These are phyloP conservation scores for Rhizopus microsporus DNA, from an alignment of 371 early-diverging fungal genomes.

Conservation along the genomic window DNA sequence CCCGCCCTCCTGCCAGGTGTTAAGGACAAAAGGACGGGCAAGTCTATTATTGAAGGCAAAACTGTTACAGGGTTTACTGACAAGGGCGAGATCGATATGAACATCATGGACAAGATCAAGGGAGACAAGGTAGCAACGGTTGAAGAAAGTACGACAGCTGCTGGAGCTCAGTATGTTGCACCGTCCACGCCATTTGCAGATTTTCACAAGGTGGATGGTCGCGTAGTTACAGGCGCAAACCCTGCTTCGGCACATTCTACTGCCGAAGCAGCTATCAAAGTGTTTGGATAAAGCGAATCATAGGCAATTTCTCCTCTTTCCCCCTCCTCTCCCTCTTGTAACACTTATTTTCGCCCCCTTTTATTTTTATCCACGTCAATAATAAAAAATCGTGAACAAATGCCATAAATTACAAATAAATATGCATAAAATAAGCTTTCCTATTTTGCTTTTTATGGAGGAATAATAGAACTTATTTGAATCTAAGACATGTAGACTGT, in stretches of 20 bases:
- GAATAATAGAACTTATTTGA: too few relatives aligned
- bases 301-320: not conserved
- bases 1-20: slow-evolving; percentile 54
- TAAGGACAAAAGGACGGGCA: slow-evolving; percentile 41
- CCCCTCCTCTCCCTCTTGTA: not conserved
- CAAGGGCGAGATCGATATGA: slow-evolving; percentile 43
- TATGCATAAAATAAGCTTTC: too few relatives aligned
- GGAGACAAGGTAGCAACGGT: slow-evolving; percentile 40
- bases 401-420: too few relatives aligned
- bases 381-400: too few relatives aligned
- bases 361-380: too few relatives aligned
- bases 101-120: slow-evolving; percentile 36
- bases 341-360: not conserved
- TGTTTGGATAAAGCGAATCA: slow-evolving; percentile 23
- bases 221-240: slow-evolving; percentile 52
- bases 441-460: too few relatives aligned
- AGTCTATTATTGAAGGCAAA: slow-evolving; percentile 44
- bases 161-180: slow-evolving; percentile 38
- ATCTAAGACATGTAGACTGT: too few relatives aligned
- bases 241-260: slow-evolving; percentile 58
- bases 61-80: slow-evolving; percentile 54
- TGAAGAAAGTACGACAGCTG: slow-evolving; percentile 31
- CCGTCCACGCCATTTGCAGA: slow-evolving; percentile 51
- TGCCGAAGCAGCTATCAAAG: slow-evolving; percentile 46
- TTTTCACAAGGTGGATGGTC: slow-evolving; percentile 41